Evolutionary conservation across 352 stramenopile genomes (phyloP), one percentile per base, ranked within the genome.

Genomic region (Phytophthora vignae): DNA sequence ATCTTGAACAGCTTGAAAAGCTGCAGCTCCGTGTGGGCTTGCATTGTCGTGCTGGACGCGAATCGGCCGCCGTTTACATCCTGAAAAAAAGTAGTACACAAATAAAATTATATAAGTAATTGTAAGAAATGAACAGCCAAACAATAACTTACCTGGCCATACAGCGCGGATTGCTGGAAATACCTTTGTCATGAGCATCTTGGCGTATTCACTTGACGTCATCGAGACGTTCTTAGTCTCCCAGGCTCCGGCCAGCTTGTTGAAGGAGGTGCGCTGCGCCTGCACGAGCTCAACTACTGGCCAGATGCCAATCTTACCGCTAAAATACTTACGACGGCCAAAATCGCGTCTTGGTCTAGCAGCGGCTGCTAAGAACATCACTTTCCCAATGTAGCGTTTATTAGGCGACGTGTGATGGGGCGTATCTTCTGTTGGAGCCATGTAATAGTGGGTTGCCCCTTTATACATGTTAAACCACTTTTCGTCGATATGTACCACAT

Each of bases 41-140:
- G 55, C 55, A 50, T 50, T 60, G 19, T 60, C 55, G 33, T 52
- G 33, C 55, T 60, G 55, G 3, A 60, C 33, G 3, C 33, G 55
- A 29, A 60, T 36, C 1, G 0, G 9, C 15, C 33, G 33, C 8
- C 19, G 10, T 21, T 31, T 60, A 14, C 9, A 4, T 36, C 19
- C 33, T 60, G n/a, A 19, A 31, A 31, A 31, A 40, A 14, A 40
- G 10, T 40, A 40, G 33, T 33, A 60, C 8, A 19, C 15, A 44
- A 12, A 44, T 44, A 15, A 44, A 12, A 25, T 17, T 17, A 44
- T 44, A 44, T 44, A 17, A 44, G 9, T 44, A 44, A 44, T 12
- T 44, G 36, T 17, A 15, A 17, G 9, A 17, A 44, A 17, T 44
- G 10, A 44, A 46, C 11, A 29, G 9, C 46, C 4, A 31, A 8